Conservation (phyloP, 805 yeast species). For the Ogataea pignaliae region DNA sequence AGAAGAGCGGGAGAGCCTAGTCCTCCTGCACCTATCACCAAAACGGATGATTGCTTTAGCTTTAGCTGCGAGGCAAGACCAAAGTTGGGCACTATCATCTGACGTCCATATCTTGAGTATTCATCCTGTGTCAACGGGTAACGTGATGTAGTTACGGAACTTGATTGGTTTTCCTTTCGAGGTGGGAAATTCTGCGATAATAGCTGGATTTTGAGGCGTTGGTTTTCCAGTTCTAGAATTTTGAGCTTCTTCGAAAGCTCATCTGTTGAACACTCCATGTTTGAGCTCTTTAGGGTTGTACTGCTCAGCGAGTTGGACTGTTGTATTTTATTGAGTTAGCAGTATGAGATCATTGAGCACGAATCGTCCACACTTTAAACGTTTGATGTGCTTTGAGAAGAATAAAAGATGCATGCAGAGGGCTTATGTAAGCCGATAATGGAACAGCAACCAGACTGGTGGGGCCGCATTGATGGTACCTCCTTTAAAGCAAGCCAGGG, state of each 20-base stretch:
- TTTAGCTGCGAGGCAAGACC: slow-evolving; percentile 55
- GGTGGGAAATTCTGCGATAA: neutral
- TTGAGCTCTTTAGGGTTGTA: no score
- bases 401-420: no score
- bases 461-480: no score
- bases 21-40: slow-evolving; percentile 96
- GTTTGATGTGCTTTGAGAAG: no score
- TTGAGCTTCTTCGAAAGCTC: slow-evolving; percentile 23
- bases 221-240: slow-evolving; percentile 11
- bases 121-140: slow-evolving; percentile 50
- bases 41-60: slow-evolving; percentile 52
- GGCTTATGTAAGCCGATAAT: no score
- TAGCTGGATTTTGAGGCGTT: slow-evolving; percentile 1
- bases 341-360: no score
- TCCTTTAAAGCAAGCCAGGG: no score
- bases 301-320: no score
- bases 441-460: no score
- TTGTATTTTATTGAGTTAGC: no score
- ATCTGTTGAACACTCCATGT: slow-evolving; percentile 23
- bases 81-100: slow-evolving; percentile 85
- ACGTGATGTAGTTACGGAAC: neutral
- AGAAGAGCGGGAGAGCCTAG: slow-evolving; percentile 88
- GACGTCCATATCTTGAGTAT: slow-evolving; percentile 84
- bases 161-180: neutral
- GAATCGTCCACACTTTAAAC: no score